Conservation (phyloP, 192 early-diverging fungal species). For the Spizellomyces punctatus region DNA sequence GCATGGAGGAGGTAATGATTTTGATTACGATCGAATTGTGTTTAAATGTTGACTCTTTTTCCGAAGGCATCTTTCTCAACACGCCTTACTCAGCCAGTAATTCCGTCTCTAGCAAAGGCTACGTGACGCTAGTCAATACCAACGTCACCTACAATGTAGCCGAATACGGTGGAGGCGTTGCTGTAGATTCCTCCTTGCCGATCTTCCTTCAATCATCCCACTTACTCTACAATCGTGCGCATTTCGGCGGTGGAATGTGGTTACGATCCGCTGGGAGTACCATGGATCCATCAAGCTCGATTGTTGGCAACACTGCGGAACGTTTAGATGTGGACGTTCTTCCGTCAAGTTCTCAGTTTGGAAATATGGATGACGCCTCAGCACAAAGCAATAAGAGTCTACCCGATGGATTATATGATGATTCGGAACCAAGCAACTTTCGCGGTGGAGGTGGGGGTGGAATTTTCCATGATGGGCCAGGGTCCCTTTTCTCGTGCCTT, state of each 20-base stretch:
- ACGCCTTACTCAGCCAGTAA: no score
- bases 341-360: not conserved
- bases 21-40: no score
- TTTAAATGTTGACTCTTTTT: no score
- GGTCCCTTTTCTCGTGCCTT: not conserved
- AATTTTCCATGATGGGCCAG: not conserved
- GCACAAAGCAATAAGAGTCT: no score
- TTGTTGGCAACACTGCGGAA: conserved; percentile 9
- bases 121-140: not conserved
- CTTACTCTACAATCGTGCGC: conserved; percentile 7
- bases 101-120: not conserved
- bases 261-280: not conserved
- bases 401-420: no score
- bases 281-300: not conserved
- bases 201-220: conserved; percentile 6
- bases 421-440: not conserved
- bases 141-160: conserved; percentile 5
- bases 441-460: conserved; percentile 22
- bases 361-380: no score
- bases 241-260: conserved; percentile 23
- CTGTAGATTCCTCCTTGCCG: conserved; percentile 13
- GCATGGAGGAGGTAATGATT: conserved; percentile 1
- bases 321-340: not conserved
- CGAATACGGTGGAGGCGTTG: conserved; percentile 6
- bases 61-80: no score